phyloP scores from a whole-genome alignment of 2,329 filamentous ascomycete genomes.

The Cryphonectria parasitica region DNA sequence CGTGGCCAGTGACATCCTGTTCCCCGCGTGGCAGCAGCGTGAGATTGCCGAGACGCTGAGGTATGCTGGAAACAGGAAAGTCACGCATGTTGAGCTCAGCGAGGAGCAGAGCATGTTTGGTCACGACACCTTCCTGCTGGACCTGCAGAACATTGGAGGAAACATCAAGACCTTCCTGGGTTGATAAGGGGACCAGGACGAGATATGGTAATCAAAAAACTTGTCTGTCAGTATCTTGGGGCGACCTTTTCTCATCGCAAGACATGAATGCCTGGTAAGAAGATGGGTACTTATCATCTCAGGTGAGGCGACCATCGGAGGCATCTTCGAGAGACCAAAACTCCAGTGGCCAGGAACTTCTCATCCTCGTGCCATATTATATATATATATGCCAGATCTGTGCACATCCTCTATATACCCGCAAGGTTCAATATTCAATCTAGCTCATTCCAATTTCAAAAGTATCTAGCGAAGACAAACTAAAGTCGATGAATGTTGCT shows the following conservation, averaged over 20 bases:
- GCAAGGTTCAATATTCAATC: background rate
- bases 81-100: constrained; percentile 88
- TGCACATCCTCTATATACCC: background rate
- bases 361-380: background rate
- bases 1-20: constrained; percentile 93
- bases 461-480: too few species aligned
- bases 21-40: constrained; percentile 96
- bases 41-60: constrained; percentile 87
- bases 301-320: too few species aligned
- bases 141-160: constrained; percentile 89
- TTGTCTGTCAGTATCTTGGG: background rate
- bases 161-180: constrained; percentile 78
- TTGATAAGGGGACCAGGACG: constrained; percentile 40
- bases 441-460: background rate
- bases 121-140: constrained; percentile 93
- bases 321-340: background rate
- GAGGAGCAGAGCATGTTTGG: constrained; percentile 95
- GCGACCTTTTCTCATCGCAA: too few species aligned
- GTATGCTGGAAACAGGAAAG: constrained; percentile 75
- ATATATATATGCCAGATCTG: too few species aligned
- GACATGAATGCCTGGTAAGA: too few species aligned
- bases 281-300: too few species aligned
- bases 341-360: background rate
- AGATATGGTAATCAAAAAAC: too few species aligned
- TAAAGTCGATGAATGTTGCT: background rate